Base-by-base conservation (phyloP, 2,329 filamentous ascomycete species). In the Beauveria varroae region DNA sequence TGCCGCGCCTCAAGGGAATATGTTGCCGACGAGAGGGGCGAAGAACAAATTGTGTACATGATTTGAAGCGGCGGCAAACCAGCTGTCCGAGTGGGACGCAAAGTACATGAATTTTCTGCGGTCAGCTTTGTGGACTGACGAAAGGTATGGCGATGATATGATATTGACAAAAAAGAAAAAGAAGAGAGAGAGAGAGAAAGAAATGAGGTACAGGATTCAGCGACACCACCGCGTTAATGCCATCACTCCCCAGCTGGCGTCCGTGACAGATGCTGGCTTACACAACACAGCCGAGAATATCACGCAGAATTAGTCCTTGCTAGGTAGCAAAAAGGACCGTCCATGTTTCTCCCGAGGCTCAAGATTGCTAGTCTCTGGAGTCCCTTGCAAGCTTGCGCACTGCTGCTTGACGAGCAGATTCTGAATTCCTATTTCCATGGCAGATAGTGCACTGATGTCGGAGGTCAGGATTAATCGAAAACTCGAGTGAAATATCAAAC, bases 401-500 rank as follows among this genome's bases (percentile, higher is more conserved):
- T 52, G 49, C 24, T 60, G 10, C 47, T 44, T 5, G 18, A 20
- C 26, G 26, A 60, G n/a, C 30, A 53, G 4, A 34, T 60, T n/a
- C 18, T 47, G 3, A 22, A 4, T 30, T 10, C 30, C 22, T 2
- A 47, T 40, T 20, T 28, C 57, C 1, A 46, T 47, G 49, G 47
- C 40, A 20, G 57, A 60, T 37, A 20, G 53, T 34, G 57, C 49
- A n/a, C n/a, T 53, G 49, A 53, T 41, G 4, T 26, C 49, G 2
- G 47, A 53, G 3, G 49, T 34, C 10, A 34, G 30, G 30, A 34
- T 34, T 3, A 12, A 34, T 34, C 28, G 10, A 34, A 34, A 34
- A 34, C 30, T 34, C 10, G 10, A 12, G 30, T 78, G 79, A 80
- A 20, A 78, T 62, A 68, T 81, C 79, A 5, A 81, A 64, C 0